Percentiles rank a stretch among this genome's conserved stretches.
Conservation (phyloP, 768 basidiomycete genomes). For the Lepiota brunneoincarnata region DNA sequence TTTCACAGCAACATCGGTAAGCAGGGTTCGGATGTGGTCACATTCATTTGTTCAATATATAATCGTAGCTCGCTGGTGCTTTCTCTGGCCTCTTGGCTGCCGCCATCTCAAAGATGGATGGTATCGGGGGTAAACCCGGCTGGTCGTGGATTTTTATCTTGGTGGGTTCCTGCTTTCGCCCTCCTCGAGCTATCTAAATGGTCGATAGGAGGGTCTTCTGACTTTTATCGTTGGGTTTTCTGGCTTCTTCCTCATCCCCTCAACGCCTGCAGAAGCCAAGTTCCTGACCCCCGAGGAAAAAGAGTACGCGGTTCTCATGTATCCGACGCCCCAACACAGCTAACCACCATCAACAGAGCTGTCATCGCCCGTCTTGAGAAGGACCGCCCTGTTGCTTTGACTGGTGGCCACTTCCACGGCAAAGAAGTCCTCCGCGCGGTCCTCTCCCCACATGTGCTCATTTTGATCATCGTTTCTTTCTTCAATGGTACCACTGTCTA, state of each 20-base stretch:
- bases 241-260: slow-evolving; percentile 40
- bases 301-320: slow-evolving; percentile 20
- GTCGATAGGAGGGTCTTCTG: slow-evolving; percentile 36
- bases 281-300: slow-evolving; percentile 38
- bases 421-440: slow-evolving; percentile 8
- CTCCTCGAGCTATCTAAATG: slow-evolving; percentile 21
- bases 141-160: slow-evolving; percentile 65
- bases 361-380: slow-evolving; percentile 5
- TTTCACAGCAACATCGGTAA: slow-evolving; percentile 33
- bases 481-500: slow-evolving; percentile 5
- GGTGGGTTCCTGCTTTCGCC: slow-evolving; percentile 34
- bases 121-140: slow-evolving; percentile 39
- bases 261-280: slow-evolving; percentile 29
- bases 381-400: neutral
- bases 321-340: slow-evolving; percentile 14
- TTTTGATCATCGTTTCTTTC: slow-evolving; percentile 5
- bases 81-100: slow-evolving; percentile 60
- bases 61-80: slow-evolving; percentile 33
- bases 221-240: slow-evolving; percentile 41
- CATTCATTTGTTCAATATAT: neutral
- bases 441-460: slow-evolving; percentile 12
- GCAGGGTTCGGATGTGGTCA: neutral
- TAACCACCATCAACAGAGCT: neutral
- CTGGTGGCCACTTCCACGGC: neutral
- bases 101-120: slow-evolving; percentile 49